phyloP scores from a whole-genome alignment of 2,329 filamentous ascomycete genomes.

The Penicillium hordei region DNA sequence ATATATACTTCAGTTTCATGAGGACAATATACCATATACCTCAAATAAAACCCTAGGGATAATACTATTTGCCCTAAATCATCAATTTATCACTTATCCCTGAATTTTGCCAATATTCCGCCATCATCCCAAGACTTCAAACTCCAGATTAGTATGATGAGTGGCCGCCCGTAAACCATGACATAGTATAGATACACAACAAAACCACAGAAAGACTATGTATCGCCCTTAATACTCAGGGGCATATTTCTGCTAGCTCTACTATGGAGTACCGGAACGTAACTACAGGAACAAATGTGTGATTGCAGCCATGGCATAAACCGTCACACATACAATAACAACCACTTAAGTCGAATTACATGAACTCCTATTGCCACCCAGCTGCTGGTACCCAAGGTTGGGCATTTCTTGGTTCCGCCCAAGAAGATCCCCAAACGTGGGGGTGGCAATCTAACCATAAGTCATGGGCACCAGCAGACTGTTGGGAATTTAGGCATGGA shows the following conservation, averaged over 20 bases:
- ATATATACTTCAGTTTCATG: neutral
- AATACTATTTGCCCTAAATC: neutral
- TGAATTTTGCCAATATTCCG: neutral
- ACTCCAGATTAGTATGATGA: neutral
- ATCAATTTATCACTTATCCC: neutral
- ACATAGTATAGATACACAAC: neutral
- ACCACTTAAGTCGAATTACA: neutral
- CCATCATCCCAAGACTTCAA: neutral
- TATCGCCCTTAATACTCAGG: neutral
- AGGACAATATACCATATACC: too few species aligned
- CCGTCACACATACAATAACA: neutral
- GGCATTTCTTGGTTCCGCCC: neutral
- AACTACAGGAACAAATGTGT: neutral
- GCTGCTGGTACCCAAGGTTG: neutral
- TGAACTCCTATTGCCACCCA: neutral
- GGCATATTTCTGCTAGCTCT: neutral
- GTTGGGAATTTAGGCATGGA: neutral
- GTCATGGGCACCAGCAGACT: neutral
- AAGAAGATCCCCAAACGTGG: neutral
- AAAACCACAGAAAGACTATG: neutral
- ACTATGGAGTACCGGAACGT: neutral
- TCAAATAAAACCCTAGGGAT: too few species aligned
- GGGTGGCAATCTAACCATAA: conserved; percentile 4
- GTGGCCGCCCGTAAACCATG: neutral
- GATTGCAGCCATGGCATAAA: neutral